Evolutionary conservation across 2,329 filamentous ascomycete genomes (phyloP), one percentile per base, ranked within the genome.

Genomic region (Cryphonectria nitschkei): DNA sequence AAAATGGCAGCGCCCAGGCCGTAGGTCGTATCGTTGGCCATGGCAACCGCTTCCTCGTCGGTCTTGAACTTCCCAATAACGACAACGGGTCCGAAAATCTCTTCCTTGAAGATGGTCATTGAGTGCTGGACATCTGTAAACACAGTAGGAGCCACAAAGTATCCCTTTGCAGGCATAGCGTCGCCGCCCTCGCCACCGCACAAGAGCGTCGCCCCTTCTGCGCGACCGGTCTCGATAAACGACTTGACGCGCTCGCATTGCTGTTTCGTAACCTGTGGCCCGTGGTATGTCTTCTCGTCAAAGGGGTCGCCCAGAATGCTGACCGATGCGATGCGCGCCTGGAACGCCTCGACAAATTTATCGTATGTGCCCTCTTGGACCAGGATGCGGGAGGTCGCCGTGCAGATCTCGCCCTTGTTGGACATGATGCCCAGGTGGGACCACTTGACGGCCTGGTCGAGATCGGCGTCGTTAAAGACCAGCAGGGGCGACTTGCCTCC

Each of bases 221-320:
- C 11, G 77, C 92, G 92, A 26, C 91, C 92, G 7, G 85, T 77
- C 69, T 93, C 87, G 61, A 95, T 89, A 78, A 91, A 95, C 0
- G 84, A 85, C 39, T 94, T 83, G 2, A 95, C 86, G 54, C 88
- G 85, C 66, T 94, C 90, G 91, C 62, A 93, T 88, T 76, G 61
- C 61, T 29, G 37, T 39, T 64, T 43, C 26, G 61, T 43, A 14
- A 64, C 61, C 26, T 93, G 92, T 0, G 92, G 92, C 0, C 92
- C 92, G 77, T 94, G 92, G 82, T 90, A 92, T 0, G 91, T 93
- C 52, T 83, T 84, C 74, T 91, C 87, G 6, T 86, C 84, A 78
- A 93, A 94, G 0, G 91, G 92, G 76, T 93, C 88, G 68, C 92
- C 92, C 16, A 93, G 85, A 67, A 89, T 87, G 46, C 87, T 86